Conservation (phyloP, 73 alveolate species). For the Uronychia setigera region DNA sequence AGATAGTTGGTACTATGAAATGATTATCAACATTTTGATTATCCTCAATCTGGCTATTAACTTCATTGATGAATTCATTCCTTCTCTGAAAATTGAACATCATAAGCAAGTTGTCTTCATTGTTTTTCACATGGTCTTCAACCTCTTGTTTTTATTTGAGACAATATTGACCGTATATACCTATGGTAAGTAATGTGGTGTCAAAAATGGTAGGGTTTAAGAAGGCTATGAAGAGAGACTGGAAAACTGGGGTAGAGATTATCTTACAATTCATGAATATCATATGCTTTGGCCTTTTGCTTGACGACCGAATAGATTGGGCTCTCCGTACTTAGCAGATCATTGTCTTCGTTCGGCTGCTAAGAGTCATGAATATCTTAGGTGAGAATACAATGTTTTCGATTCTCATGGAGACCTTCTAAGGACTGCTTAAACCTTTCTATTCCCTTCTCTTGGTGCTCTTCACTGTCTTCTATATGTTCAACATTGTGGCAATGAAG, state of each 20-base stretch:
- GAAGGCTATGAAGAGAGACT: neutral
- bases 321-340: neutral
- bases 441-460: slow-evolving; percentile 38
- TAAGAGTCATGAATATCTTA: slow-evolving; percentile 11
- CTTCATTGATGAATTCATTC: neutral
- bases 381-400: slow-evolving; percentile 13
- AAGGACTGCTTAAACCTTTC: slow-evolving; percentile 32
- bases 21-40: neutral
- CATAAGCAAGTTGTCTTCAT: neutral
- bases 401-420: slow-evolving; percentile 33
- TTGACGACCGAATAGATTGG: neutral
- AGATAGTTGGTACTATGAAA: neutral
- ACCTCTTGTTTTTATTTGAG: neutral
- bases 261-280: neutral
- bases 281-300: neutral
- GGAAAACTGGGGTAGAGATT: neutral
- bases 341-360: slow-evolving; percentile 6
- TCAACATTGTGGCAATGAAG: slow-evolving; percentile 57
- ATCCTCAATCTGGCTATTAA: neutral
- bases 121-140: neutral
- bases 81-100: neutral
- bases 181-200: neutral
- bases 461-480: slow-evolving; percentile 60
- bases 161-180: neutral
- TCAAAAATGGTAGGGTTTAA: neutral